Evolutionary conservation across 2,329 filamentous ascomycete genomes (phyloP).

Genomic region (Aspergillus unguis): DNA sequence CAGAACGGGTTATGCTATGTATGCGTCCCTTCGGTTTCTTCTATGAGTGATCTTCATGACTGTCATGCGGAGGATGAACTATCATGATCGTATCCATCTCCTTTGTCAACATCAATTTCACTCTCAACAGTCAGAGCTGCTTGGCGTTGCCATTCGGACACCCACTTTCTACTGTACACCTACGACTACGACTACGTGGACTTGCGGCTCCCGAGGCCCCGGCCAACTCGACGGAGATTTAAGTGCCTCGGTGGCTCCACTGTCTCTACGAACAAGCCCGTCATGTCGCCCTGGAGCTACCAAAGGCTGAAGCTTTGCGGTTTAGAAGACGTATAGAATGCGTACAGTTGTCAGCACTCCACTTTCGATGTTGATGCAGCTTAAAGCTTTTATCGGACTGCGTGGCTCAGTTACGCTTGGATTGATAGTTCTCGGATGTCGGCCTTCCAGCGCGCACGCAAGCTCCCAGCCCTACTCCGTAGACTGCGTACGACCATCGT

Average conservation of each 20-base stretch:
- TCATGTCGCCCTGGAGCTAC: neutral
- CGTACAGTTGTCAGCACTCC: neutral
- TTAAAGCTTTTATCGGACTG: neutral
- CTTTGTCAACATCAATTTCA: neutral
- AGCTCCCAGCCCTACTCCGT: neutral
- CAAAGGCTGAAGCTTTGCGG: no score
- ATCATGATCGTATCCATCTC: neutral
- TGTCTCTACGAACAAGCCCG: neutral
- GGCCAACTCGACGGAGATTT: neutral
- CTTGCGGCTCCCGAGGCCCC: neutral
- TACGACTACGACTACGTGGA: neutral
- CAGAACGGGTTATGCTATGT: constrained; percentile 28
- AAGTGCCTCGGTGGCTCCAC: constrained; percentile 3
- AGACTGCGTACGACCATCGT: neutral
- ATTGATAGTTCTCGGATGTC: neutral
- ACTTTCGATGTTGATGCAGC: constrained; percentile 12
- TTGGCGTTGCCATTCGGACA: neutral
- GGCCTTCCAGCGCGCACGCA: neutral
- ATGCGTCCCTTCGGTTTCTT: neutral
- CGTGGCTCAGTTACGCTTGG: neutral
- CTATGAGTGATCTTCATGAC: neutral
- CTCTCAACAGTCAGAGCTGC: neutral
- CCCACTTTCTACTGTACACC: no score
- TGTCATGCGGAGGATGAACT: neutral
- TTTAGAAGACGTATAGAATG: no score